Conservation (phyloP, 2,329 filamentous ascomycete species). For the Cercospora berteroae region DNA sequence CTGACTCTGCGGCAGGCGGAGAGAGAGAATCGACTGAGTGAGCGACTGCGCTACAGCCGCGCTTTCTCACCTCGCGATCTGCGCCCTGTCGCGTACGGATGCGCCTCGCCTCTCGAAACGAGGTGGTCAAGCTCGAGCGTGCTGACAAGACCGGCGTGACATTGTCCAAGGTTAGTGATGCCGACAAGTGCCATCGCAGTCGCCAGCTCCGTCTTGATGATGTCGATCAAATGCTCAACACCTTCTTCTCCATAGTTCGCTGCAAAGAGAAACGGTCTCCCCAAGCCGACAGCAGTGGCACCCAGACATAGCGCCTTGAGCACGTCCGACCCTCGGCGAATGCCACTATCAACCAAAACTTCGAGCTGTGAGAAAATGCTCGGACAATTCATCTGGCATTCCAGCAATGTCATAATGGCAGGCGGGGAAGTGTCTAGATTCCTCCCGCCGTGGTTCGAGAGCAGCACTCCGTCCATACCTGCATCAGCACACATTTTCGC, state of each 20-base stretch:
- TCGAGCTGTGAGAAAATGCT: slow-evolving; percentile 60
- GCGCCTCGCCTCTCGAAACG: slow-evolving; percentile 39
- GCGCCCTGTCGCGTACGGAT: slow-evolving; percentile 29
- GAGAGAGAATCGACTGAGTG: background rate
- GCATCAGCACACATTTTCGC: slow-evolving; percentile 44
- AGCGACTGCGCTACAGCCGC: background rate
- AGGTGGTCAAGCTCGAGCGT: slow-evolving; percentile 50
- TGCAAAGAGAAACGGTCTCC: slow-evolving; percentile 60
- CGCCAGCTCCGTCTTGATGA: slow-evolving; percentile 52
- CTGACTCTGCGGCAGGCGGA: background rate
- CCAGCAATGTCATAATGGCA: slow-evolving; percentile 59
- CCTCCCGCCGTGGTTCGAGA: slow-evolving; percentile 55
- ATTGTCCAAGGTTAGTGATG: slow-evolving; percentile 58
- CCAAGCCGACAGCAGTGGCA: slow-evolving; percentile 61
- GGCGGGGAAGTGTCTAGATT: slow-evolving; percentile 50
- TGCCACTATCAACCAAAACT: slow-evolving; percentile 64
- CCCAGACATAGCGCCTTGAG: slow-evolving; percentile 66
- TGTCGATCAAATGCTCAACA: slow-evolving; percentile 50
- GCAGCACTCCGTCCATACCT: slow-evolving; percentile 47
- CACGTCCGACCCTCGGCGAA: slow-evolving; percentile 64
- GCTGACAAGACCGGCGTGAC: slow-evolving; percentile 60
- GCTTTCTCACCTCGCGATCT: slow-evolving; percentile 7
- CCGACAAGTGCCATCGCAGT: slow-evolving; percentile 66
- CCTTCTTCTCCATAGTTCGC: slow-evolving; percentile 60
- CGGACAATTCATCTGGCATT: slow-evolving; percentile 62